Evolutionary conservation across 2,329 filamentous ascomycete genomes (phyloP).

Genomic region (Akanthomyces dipterigenus): DNA sequence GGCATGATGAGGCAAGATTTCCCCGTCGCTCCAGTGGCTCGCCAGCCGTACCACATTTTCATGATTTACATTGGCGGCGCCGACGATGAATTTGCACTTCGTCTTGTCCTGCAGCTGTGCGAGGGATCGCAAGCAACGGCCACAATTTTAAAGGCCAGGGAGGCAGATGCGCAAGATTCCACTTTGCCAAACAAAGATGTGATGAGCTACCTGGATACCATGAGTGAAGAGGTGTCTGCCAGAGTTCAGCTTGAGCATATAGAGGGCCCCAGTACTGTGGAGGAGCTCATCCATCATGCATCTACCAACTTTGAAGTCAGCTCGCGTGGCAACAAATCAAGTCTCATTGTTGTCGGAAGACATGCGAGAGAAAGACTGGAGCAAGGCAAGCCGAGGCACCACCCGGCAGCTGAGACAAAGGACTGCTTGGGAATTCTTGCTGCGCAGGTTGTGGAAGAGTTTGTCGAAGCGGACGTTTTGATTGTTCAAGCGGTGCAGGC

Average conservation of each 20-base stretch:
- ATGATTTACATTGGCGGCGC: conserved; percentile 78
- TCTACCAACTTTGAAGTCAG: conserved; percentile 9
- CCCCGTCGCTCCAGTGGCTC: conserved; percentile 49
- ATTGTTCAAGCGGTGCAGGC: conserved; percentile 18
- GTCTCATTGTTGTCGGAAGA: conserved; percentile 20
- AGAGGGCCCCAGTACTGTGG: conserved; percentile 14
- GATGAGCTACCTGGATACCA: conserved; percentile 6
- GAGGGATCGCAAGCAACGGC: conserved; percentile 73
- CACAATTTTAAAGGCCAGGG: conserved; percentile 48
- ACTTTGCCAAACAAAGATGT: conserved; percentile 10
- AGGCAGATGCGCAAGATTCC: neutral
- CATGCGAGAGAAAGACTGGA: conserved; percentile 15
- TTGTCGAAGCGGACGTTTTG: conserved; percentile 20
- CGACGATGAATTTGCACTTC: conserved; percentile 75
- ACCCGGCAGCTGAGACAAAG: conserved; percentile 16
- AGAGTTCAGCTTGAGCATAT: conserved; percentile 18
- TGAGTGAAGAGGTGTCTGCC: conserved; percentile 11
- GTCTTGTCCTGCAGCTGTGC: conserved; percentile 76
- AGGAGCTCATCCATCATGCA: conserved; percentile 19
- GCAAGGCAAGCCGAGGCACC: conserved; percentile 17
- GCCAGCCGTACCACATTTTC: conserved; percentile 76
- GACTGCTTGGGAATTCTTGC: conserved; percentile 20
- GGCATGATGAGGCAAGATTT: conserved; percentile 50
- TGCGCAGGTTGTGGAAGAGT: conserved; percentile 17
- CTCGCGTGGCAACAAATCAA: conserved; percentile 12